Base-by-base conservation (phyloP, 228 moss, liverwort and hornwort genomes). In the Sphagnum fallax region DNA sequence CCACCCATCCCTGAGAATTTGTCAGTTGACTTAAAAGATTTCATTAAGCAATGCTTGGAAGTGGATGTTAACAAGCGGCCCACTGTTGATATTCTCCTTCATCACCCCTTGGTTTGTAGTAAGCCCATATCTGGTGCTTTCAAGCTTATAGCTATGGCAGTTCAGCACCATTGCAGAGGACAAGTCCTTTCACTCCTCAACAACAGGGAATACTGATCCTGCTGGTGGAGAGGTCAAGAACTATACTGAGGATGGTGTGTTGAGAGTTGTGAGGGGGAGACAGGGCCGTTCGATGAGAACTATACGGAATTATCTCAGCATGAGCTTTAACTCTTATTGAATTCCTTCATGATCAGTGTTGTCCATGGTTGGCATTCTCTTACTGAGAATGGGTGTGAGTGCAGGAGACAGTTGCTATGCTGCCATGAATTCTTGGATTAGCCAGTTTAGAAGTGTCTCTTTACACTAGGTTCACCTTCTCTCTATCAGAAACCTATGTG, bases 1-100 rank as follows among this genome's bases (percentile, higher is more conserved):
- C 96, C 96, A 7, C 83, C 89, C n/a, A 89, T 96, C 65, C 92
- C 96, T 13, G 96, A 96, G 1, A 73, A 76, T 0, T 75, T 92
- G 16, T 77, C 80, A 13, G 89, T 84, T 0, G 75, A 83, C 65
- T 74, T 88, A 53, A 80, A 82, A 76, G 88, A 91, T 71, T 96
- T 96, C 62, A 78, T 96, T 4, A 73, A 63, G 64, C 84, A 72
- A 47, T 96, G 96, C 81, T 80, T 92, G 81, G 84, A 91, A 74
- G 77, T 92, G 51, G 85, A 88, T 73, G 86, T 85, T 7, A 61
- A 70, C 13, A 81, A 80, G 58, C 90, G 96, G 70, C 91, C 96
- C 6, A 88, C 88, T 62, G 91, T 87, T 50, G 84, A 88, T 53
- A 63, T 76, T 64, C 88, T 96, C 49, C 70, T 96, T 61, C 68